These are phyloP conservation scores for Saccharomycopsis fermentans DNA, from an alignment of 805 yeast genomes.

Conservation along the genomic window DNA sequence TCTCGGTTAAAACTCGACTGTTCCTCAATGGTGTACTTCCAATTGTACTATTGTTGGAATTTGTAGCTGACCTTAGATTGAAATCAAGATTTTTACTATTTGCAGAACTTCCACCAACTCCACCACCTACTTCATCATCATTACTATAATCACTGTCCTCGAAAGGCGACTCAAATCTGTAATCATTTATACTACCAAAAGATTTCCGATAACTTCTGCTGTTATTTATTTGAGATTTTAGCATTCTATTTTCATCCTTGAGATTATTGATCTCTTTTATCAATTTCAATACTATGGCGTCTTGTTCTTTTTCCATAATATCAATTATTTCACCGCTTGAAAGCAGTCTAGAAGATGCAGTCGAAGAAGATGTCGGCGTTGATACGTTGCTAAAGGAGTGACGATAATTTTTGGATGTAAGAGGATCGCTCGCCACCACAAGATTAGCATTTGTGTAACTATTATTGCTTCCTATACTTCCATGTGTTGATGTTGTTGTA, in stretches of 20 bases:
- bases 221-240: conserved; percentile 26
- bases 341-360: conserved; percentile 2
- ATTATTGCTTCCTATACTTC: background rate
- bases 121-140: background rate
- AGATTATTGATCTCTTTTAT: conserved; percentile 50
- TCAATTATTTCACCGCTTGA: conserved; percentile 41
- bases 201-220: background rate
- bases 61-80: background rate
- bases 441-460: background rate
- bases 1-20: background rate
- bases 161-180: background rate
- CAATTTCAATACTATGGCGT: conserved; percentile 56
- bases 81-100: background rate
- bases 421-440: background rate
- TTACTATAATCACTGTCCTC: background rate
- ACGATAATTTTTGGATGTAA: background rate
- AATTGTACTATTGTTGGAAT: background rate
- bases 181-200: background rate
- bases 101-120: background rate
- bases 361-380: background rate
- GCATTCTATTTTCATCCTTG: conserved; percentile 41
- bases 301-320: conserved; percentile 64
- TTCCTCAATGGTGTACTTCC: background rate
- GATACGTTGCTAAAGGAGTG: background rate
- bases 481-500: background rate